Conservation (phyloP, 2,329 filamentous ascomycete species). For the Neodidymelliopsis sp. region DNA sequence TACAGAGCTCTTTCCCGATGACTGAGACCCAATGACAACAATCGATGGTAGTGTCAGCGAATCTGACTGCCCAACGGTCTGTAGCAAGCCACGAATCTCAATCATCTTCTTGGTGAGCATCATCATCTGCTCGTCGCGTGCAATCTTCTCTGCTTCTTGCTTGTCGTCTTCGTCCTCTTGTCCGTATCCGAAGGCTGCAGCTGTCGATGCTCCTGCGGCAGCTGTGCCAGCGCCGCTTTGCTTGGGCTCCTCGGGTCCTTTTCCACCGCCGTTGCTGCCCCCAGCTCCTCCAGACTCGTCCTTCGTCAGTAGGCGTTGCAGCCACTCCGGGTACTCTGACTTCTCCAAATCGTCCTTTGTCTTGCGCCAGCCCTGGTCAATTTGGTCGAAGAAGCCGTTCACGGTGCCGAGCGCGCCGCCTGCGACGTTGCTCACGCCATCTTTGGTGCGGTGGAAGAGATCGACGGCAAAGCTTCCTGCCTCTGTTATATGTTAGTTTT, state of each 20-base stretch:
- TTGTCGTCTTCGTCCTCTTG: conserved; percentile 73
- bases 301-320: conserved; percentile 71
- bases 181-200: conserved; percentile 80
- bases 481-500: conserved; percentile 61
- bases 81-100: conserved; percentile 90
- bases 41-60: conserved; percentile 91
- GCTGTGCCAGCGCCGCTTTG: conserved; percentile 63
- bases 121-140: conserved; percentile 99
- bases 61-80: conserved; percentile 90
- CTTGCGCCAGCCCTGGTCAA: conserved; percentile 79
- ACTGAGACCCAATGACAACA: conserved; percentile 98
- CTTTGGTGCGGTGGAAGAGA: conserved; percentile 74
- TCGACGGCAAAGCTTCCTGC: conserved; percentile 81
- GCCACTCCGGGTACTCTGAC: conserved; percentile 75
- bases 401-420: conserved; percentile 74
- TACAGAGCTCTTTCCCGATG: conserved; percentile 97
- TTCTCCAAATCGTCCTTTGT: conserved; percentile 82
- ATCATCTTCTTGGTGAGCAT: conserved; percentile 99
- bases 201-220: conserved; percentile 74
- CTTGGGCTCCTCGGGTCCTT: conserved; percentile 59
- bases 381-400: conserved; percentile 79
- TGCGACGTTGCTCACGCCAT: conserved; percentile 74
- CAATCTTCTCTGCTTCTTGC: conserved; percentile 68
- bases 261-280: conserved; percentile 48
- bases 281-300: conserved; percentile 50